Evolutionary conservation across 1,284 basidiomycete genomes (phyloP), one percentile per base, ranked within the genome.

Genomic region (Uromyces viciae-fabae): DNA sequence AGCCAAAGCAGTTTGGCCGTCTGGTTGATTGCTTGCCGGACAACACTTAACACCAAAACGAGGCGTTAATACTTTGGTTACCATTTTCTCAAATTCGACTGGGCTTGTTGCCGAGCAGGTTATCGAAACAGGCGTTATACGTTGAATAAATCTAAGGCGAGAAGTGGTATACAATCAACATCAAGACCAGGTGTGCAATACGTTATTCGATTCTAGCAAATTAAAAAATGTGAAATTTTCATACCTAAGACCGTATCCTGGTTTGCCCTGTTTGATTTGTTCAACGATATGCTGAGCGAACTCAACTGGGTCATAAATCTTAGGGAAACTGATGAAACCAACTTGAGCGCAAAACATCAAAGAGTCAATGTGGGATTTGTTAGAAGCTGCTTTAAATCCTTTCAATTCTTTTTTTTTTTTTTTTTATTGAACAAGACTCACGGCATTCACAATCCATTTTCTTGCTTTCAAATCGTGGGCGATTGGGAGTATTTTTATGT

Each of bases 291-390:
- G 74, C 19, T 14, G 11, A 25, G 58, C 22, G 42, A 75, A 75
- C 49, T 62, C 36, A 0, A 75, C 58, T 28, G 74, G 74, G 46
- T 75, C 56, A 31, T 46, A 64, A 43, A 17, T 58, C 22, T 64
- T 60, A 17, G 74, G 74, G 56, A 75, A 75, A 25, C 58, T 60
- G 25, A 75, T 75, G 28, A 75, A 75, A 3, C 74, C 74, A 38
- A 75, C 74, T 75, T 28, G 4, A 38, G 31, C 22, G n/a, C 31
- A 22, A 58, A 1, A 40, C 46, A 49, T 49, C 46, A 49, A 60
- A n/a, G n/a, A 15, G 28, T 60, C 11, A n/a, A 31, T 25, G 9
- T 60, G 56, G 25, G 17, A 22, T 22, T 49, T 49, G 22, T 49
- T 49, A 11, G 46, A 22, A 22, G 11, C 46, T 11, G 11, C 46